These are phyloP conservation scores for Nakataea oryzae DNA, from an alignment of 2,329 filamentous ascomycete species.

Conservation along the genomic window DNA sequence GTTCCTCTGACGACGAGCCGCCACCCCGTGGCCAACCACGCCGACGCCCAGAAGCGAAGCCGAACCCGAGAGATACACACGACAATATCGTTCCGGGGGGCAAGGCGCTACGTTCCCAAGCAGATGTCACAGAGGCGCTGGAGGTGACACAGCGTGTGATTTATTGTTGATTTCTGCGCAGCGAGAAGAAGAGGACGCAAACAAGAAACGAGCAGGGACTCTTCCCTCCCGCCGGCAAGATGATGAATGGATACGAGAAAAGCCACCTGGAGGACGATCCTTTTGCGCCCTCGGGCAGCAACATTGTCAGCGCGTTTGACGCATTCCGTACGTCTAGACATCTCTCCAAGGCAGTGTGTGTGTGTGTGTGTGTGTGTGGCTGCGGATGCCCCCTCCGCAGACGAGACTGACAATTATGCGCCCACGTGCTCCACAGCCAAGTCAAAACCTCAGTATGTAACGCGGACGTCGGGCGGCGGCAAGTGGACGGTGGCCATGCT, in stretches of 20 bases:
- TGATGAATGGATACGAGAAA: constrained; percentile 70
- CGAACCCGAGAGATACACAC: background rate
- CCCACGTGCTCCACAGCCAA: constrained; percentile 61
- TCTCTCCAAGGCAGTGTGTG: too few species aligned
- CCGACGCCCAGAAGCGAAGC: background rate
- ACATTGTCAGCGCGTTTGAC: constrained; percentile 80
- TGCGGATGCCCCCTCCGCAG: too few species aligned
- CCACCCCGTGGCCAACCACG: background rate
- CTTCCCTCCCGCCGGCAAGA: constrained; percentile 2
- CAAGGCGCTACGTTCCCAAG: background rate
- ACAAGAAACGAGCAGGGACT: too few species aligned
- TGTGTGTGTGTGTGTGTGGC: too few species aligned
- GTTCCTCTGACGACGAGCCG: background rate
- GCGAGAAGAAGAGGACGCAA: too few species aligned
- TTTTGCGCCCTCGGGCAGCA: constrained; percentile 62
- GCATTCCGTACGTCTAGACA: constrained; percentile 67
- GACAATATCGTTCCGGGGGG: background rate
- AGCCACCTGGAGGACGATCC: constrained; percentile 64
- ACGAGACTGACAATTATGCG: too few species aligned
- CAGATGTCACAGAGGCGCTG: background rate
- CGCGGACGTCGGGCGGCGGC: constrained; percentile 73
- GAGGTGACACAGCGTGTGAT: background rate
- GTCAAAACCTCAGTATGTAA: constrained; percentile 87
- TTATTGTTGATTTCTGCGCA: background rate
- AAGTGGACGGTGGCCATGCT: constrained; percentile 87